Percentiles rank a stretch among this genome's conserved stretches.
phyloP scores from a whole-genome alignment of 805 yeast species.

The Nakazawaea peltata region DNA sequence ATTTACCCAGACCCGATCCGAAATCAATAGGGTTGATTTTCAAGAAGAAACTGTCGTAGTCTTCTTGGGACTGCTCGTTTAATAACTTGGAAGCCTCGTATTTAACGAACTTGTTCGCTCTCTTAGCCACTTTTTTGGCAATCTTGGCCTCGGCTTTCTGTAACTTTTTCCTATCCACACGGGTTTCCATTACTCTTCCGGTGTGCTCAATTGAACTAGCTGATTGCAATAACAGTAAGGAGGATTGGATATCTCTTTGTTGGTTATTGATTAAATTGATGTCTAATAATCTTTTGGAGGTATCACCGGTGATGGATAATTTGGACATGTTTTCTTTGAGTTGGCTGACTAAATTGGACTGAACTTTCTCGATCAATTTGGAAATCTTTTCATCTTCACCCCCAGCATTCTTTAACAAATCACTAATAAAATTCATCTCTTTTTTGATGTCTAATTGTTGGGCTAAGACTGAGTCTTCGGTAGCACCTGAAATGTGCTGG shows the following conservation, averaged over 20 bases:
- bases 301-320: conserved; percentile 73
- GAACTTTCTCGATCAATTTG: conserved; percentile 35
- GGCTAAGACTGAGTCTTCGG: conserved; percentile 77
- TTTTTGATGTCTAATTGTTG: conserved; percentile 56
- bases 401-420: conserved; percentile 74
- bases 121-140: conserved; percentile 93
- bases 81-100: conserved; percentile 93
- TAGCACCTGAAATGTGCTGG: conserved; percentile 67
- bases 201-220: conserved; percentile 83
- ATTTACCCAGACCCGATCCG: conserved; percentile 86
- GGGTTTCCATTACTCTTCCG: conserved; percentile 85
- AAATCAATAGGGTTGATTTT: conserved; percentile 93
- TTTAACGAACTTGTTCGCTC: conserved; percentile 69
- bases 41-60: conserved; percentile 91
- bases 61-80: conserved; percentile 52
- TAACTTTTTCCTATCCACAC: conserved; percentile 93
- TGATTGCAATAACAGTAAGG: conserved; percentile 71
- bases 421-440: conserved; percentile 63
- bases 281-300: conserved; percentile 79
- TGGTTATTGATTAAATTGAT: conserved; percentile 63
- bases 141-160: conserved; percentile 97
- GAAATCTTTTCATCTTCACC: conserved; percentile 54
- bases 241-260: conserved; percentile 67
- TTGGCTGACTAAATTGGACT: conserved; percentile 42
- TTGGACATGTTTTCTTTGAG: conserved; percentile 63